Evolutionary conservation across 129 eudicot genomes (phyloP), one percentile per base, ranked within the genome.

Genomic region (Centaurea solstitialis): DNA sequence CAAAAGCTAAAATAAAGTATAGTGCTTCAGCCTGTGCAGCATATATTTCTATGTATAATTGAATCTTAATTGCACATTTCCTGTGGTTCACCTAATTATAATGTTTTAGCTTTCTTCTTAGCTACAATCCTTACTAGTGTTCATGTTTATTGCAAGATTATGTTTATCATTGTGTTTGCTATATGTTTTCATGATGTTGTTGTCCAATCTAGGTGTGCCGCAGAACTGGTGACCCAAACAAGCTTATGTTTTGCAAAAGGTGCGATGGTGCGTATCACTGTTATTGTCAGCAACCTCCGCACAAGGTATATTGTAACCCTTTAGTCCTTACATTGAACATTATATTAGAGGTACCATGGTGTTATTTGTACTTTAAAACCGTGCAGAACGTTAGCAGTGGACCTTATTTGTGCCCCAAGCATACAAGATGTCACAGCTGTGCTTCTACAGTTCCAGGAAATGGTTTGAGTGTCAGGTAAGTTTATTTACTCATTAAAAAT

Each of bases 281-380:
- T 80, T 93, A 93, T 79, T 93, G 98, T 77, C 96, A 89, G 88
- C 98, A 93, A 47, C 98, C 98, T 79, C 94, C 97, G 37, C 98
- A 93, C 77, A 93, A 93, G 97, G 98, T 93, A 68, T 33, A 43
- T 61, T 41, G 21, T 68, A 17, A 5, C 28, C 53, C 20, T 45
- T 9, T 41, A 30, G 59, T 41, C n/a, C 38, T 59, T 22, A 50
- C 23, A 23, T n/a, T 26, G 20, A 38, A 72, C 21, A 18, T 67
- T 33, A 13, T 68, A 28, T 38, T 53, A 68, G 20, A 64, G 15
- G 13, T 5, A 24, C 43, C 20, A 13, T 24, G 17, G 13, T 65
- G 47, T 24, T 50, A 62, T 59, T 82, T 39, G 43, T 12, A 57
- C 10, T 77, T 75, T n/a, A 41, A 17, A 38, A 38, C 43, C 6